Evolutionary conservation across 257 asterid species (phyloP), one percentile per base, ranked within the genome.

Genomic region (Nyctanthes arbortristis): DNA sequence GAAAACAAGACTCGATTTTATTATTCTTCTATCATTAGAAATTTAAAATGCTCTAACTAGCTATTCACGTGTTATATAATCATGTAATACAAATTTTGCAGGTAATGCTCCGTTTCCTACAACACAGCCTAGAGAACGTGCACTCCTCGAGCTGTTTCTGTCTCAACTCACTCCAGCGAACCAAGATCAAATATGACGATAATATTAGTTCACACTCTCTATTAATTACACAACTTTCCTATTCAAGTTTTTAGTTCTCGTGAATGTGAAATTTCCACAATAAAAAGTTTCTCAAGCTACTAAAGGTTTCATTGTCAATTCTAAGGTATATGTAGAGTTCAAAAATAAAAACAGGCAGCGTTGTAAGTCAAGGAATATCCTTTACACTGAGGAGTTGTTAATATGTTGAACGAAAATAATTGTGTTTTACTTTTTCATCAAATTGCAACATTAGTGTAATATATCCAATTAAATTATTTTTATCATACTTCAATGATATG

Each of bases 41-140:
- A n/a, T n/a, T 40, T 40, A 12, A 6, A 16, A 16, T 20, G 24
- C 24, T 43, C 2, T 43, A 43, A 14, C n/a, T 43, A 5, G 6
- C 3, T 35, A 5, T 8, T 35, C 5, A 12, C 10, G 6, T 35
- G 7, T 35, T 35, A 35, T 16, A 24, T 52, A 52, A 52, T 22
- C 14, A 20, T 52, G 13, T 11, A 49, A 49, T 29, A 22, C 13
- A 32, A 1, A 33, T 65, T 56, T 37, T 61, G 68, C 79, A 81
- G 91, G 73, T 31, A 77, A 37, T 11, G 87, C 83, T 74, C 82
- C 88, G 0, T 88, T 82, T 66, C 89, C 88, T 0, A 73, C 63
- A 22, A 11, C 84, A 8, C 93, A 78, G 65, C 93, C 90, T 7
- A 81, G 95, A 75, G 95, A 90, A 73, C 67, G 85, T 65, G 93